A percentile compares a stretch with the other conserved stretches of the same genome.
Evolutionary conservation across 2,329 filamentous ascomycete species (phyloP).

Genomic region (Cordyceps militaris): DNA sequence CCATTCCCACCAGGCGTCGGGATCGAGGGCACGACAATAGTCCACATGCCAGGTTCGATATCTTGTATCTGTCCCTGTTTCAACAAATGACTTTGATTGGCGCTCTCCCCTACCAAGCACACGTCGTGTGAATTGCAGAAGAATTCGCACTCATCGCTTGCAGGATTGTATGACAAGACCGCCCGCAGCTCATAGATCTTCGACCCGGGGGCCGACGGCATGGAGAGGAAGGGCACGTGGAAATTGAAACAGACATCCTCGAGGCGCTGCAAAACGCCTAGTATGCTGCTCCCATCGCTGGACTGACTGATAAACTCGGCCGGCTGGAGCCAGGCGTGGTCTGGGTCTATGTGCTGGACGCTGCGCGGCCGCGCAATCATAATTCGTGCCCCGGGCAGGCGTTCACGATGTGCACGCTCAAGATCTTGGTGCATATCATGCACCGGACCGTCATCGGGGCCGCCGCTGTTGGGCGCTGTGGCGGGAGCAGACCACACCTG

Average conservation of each 20-base stretch:
- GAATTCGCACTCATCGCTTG: conserved; percentile 2
- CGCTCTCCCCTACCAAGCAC: background rate
- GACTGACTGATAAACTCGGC: conserved; percentile 2
- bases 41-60: conserved; percentile 8
- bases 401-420: background rate
- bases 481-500: background rate
- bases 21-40: background rate
- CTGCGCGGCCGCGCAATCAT: conserved; percentile 3
- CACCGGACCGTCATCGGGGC: background rate
- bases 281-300: conserved; percentile 1
- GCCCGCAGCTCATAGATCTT: background rate
- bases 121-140: conserved; percentile 3
- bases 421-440: background rate
- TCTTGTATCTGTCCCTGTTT: background rate
- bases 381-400: conserved; percentile 3
- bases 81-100: background rate
- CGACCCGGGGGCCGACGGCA: background rate
- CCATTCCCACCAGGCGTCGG: no score
- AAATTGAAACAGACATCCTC: background rate
- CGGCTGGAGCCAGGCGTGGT: background rate
- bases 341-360: background rate
- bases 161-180: background rate
- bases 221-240: background rate
- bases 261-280: conserved; percentile 1
- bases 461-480: background rate